Evolutionary conservation across 148 eudicot species (phyloP).

Genomic region (Vaccinium macrocarpon): DNA sequence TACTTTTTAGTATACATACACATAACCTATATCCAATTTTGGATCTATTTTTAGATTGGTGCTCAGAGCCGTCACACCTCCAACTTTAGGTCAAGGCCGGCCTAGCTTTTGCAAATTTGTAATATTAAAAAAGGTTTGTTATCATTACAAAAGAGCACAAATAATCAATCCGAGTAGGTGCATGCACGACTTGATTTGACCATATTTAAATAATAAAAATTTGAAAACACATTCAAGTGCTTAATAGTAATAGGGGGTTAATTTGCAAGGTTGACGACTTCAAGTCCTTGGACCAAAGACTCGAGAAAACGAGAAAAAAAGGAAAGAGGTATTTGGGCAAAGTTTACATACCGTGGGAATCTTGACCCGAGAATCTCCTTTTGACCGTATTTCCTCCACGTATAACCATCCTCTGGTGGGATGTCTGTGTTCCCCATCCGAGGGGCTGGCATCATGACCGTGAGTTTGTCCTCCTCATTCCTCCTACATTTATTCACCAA

Average conservation of each 20-base stretch:
- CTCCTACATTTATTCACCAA: slow-evolving; percentile 19
- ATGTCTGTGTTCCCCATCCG: slow-evolving; percentile 66
- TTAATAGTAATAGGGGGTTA: background rate
- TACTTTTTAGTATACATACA: background rate
- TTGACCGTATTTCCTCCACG: slow-evolving; percentile 95
- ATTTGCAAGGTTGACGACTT: background rate
- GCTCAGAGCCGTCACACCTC: background rate
- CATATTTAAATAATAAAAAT: background rate
- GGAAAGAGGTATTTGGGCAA: background rate
- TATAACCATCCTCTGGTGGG: slow-evolving; percentile 87
- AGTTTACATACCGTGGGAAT: slow-evolving; percentile 55
- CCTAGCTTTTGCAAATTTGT: background rate
- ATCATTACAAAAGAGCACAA: background rate
- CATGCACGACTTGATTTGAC: background rate
- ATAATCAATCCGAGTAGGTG: background rate
- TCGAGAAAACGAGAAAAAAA: background rate
- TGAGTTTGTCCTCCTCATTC: slow-evolving; percentile 27
- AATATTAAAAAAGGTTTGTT: background rate
- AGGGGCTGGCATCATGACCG: slow-evolving; percentile 51
- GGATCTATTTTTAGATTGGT: background rate
- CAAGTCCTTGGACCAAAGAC: background rate
- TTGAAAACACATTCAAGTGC: background rate
- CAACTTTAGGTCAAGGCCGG: background rate
- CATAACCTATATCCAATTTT: background rate
- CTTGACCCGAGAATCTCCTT: slow-evolving; percentile 71